Base-by-base conservation (phyloP, 805 yeast species). In the Yarrowia yakushimensis region DNA sequence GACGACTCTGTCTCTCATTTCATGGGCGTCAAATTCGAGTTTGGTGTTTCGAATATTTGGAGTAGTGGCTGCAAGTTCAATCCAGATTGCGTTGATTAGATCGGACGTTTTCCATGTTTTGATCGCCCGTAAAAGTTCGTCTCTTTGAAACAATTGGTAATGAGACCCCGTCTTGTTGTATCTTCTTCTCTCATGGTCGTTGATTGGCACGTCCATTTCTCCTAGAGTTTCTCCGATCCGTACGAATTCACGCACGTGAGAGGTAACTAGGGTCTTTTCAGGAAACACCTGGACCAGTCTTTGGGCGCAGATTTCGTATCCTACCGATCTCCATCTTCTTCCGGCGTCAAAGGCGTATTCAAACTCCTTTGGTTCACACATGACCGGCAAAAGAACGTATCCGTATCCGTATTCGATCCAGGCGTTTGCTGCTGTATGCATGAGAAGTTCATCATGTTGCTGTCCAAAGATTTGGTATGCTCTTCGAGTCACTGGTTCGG, bases 291-390 rank as follows among this genome's bases (percentile, higher is more conserved):
- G 55, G 6, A 5, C 10, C n/a, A 48, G 18, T 15, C 55, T 7
- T n/a, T 22, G 28, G 4, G 55, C 55, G 10, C 55, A 48, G 7
- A 48, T 48, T n/a, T 48, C 55, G 20, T 48, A 48, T 0, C 39
- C 55, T 20, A 48, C 55, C 9, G 55, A 48, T 11, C 55, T 12
- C 55, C 55, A 48, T 15, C 55, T 10, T 22, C 55, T 2, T 8
- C 55, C 55, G 2, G 55, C 55, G 20, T 48, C 55, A 22, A 48
- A 48, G 11, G 55, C 55, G 23, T 48, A 48, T 11, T 48, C 55
- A 23, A 31, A 48, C 39, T 48, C 55, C 39, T 48, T 48, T 27
- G 55, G 55, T 15, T 48, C 55, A 12, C 55, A 48, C 55, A 48
- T 48, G 41, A 48, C 55, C 8, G 55, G 55, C 7, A 48, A 8